phyloP scores from a whole-genome alignment of 2,329 filamentous ascomycete genomes.

The Penicillium expansum region DNA sequence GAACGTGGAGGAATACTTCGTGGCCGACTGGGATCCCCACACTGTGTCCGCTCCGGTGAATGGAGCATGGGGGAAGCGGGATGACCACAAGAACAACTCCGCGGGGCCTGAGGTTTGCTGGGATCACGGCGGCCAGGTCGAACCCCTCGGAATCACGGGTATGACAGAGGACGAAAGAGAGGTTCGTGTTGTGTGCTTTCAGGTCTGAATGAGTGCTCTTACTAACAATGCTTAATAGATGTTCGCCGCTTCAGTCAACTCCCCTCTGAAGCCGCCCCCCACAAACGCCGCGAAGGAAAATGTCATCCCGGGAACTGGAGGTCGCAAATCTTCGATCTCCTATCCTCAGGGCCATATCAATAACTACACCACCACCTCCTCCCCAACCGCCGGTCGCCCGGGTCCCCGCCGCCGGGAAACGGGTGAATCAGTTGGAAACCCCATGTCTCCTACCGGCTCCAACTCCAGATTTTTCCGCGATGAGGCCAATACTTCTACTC shows the following conservation, averaged over 20 bases:
- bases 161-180: constrained; percentile 68
- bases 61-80: constrained; percentile 72
- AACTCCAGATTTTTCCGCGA: constrained; percentile 48
- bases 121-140: constrained; percentile 68
- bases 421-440: constrained; percentile 61
- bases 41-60: constrained; percentile 61
- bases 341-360: constrained; percentile 58
- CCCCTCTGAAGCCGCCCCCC: constrained; percentile 79
- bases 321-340: constrained; percentile 79
- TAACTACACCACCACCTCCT: constrained; percentile 68
- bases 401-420: constrained; percentile 81
- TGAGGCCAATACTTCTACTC: constrained; percentile 56
- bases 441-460: constrained; percentile 48
- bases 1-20: constrained; percentile 66
- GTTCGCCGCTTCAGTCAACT: constrained; percentile 86
- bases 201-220: background rate
- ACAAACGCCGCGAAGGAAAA: constrained; percentile 63
- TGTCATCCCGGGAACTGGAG: constrained; percentile 42
- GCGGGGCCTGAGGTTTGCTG: constrained; percentile 90
- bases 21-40: constrained; percentile 75
- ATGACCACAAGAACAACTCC: constrained; percentile 69
- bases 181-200: constrained; percentile 42
- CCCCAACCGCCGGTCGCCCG: constrained; percentile 71
- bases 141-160: constrained; percentile 69
- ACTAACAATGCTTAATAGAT: constrained; percentile 52